These are phyloP conservation scores for Rhizophora apiculata DNA, from an alignment of 345 rosid species.

Conservation along the genomic window DNA sequence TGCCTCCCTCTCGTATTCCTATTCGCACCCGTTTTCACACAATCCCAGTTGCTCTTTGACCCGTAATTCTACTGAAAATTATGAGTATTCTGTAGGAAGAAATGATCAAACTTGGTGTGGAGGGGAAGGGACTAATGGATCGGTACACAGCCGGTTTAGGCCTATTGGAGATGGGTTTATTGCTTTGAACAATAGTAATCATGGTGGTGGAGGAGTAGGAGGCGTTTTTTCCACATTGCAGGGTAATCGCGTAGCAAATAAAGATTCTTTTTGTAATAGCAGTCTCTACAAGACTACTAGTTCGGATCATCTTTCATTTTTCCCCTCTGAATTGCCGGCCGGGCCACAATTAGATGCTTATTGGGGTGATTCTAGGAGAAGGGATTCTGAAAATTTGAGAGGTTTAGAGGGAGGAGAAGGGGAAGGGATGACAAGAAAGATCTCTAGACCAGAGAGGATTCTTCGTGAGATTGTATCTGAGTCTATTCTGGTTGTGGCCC, in stretches of 20 bases:
- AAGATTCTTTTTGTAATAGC: constrained; percentile 33
- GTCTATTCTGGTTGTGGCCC: constrained; percentile 59
- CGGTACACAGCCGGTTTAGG: constrained; percentile 94
- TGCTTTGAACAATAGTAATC: constrained; percentile 42
- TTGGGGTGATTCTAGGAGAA: constrained; percentile 70
- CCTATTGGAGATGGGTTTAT: constrained; percentile 84
- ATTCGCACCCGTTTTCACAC: constrained; percentile 84
- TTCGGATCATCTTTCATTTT: constrained; percentile 76
- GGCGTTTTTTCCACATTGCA: constrained; percentile 33
- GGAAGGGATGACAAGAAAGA: constrained; percentile 38
- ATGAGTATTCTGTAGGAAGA: constrained; percentile 66
- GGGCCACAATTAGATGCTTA: constrained; percentile 46
- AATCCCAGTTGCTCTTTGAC: constrained; percentile 94
- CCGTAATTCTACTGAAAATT: constrained; percentile 74
- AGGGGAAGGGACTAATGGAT: constrained; percentile 98
- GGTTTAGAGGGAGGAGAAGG: constrained; percentile 45
- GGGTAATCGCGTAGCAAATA: constrained; percentile 29
- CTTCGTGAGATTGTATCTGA: constrained; percentile 63
- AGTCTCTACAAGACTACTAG: constrained; percentile 54
- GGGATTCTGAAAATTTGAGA: constrained; percentile 47
- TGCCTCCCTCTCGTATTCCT: constrained; percentile 75
- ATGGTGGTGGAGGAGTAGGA: constrained; percentile 33
- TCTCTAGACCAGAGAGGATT: constrained; percentile 66
- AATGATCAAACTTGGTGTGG: constrained; percentile 91
- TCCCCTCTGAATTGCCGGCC: constrained; percentile 92